Base-by-base conservation (phyloP, 2,329 filamentous ascomycete genomes). In the Aphanocladium album region DNA sequence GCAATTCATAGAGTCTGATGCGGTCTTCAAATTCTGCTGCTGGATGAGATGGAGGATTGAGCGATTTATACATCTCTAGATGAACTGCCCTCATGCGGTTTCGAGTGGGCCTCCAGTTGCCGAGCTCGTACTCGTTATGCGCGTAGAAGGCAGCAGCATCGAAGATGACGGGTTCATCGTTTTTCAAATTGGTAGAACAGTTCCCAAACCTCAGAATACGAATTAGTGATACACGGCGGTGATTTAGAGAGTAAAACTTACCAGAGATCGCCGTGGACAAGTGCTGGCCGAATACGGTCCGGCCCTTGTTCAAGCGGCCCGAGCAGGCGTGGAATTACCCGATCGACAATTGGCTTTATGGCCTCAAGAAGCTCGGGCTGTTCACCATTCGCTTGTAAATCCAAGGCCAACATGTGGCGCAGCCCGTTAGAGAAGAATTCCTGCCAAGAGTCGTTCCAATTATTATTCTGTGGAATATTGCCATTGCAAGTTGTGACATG, bases 211-310 rank as follows among this genome's bases (percentile, higher is more conserved):
- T 57, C 2, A 6, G 11, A 0, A 19, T n/a, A 17, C 23, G 3
- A n/a, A n/a, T n/a, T n/a, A n/a, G n/a, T n/a, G n/a, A n/a, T n/a
- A n/a, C n/a, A n/a, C n/a, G n/a, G n/a, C n/a, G n/a, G n/a, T n/a
- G n/a, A n/a, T n/a, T n/a, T n/a, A n/a, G 1, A 25, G 33, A 46
- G 17, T 14, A 7, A 14, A 16, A 14, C 55, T 8, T 62, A 68
- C 73, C 74, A 77, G 2, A 78, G 62, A 63, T 78, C 75, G 6
- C 74, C 74, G 61, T 80, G 78, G 0, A 80, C 68, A 7, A 80
- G 67, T 0, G 66, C 68, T 2, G 77, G 77, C 33, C 72, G 70
- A 5, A 80, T 63, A 41, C 70, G 63, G 27, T 50, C n/a, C 5
- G 43, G 30, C 3, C 43, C 54, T 37, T 57, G 30, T 16, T 61